Conservation (phyloP, 2,329 filamentous ascomycete species). For the Geoglossum cookeanum region DNA sequence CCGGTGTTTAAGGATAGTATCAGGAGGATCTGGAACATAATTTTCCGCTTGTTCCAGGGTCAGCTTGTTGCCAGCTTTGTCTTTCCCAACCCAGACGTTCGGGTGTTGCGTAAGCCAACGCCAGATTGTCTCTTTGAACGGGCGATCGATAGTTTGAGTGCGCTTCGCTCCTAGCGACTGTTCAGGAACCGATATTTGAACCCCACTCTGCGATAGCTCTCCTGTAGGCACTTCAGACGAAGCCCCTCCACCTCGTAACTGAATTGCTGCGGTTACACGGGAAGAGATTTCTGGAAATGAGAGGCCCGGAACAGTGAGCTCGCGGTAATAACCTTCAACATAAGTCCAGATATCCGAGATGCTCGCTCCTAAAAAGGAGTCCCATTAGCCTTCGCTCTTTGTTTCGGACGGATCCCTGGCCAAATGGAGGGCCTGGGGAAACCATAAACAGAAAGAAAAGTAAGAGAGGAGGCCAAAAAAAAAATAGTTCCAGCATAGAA, state of each 20-base stretch:
- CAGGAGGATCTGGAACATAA: not conserved
- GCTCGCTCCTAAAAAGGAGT: not conserved
- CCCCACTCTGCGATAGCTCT: not conserved
- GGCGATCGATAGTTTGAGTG: slow-evolving; percentile 25
- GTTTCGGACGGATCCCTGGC: not conserved
- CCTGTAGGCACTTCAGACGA: not conserved
- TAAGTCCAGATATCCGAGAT: not conserved
- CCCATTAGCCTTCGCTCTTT: not conserved
- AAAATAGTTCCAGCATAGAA: not conserved
- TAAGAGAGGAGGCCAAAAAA: not conserved
- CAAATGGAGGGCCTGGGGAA: not conserved
- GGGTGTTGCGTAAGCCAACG: slow-evolving; percentile 34
- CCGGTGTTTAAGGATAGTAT: not conserved
- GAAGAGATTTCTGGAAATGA: not conserved
- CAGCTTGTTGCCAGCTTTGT: slow-evolving; percentile 22
- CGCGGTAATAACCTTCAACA: not conserved
- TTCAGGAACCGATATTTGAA: not conserved
- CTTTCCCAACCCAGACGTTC: slow-evolving; percentile 31
- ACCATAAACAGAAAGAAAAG: not conserved
- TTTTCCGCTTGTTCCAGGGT: slow-evolving; percentile 19
- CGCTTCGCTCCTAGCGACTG: not conserved
- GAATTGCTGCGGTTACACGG: not conserved
- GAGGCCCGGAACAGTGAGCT: not conserved
- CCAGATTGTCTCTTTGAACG: slow-evolving; percentile 35
- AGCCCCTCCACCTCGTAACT: not conserved